These are phyloP conservation scores for Pseudomonodictys pantanalensis DNA, from an alignment of 495 filamentous ascomycete species.

Conservation along the genomic window DNA sequence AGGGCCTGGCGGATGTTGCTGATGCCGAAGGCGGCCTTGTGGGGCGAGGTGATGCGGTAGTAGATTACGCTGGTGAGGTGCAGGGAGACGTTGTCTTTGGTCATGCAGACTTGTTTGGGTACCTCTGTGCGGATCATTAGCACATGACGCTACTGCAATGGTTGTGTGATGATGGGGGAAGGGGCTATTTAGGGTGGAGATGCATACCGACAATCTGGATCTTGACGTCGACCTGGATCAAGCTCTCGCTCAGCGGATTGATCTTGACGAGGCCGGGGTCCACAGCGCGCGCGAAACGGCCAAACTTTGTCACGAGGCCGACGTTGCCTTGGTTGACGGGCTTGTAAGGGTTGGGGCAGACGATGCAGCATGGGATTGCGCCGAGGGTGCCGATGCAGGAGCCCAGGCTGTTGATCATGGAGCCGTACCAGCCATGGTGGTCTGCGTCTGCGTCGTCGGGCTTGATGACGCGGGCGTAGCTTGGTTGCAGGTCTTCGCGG, in stretches of 20 bases:
- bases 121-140: constrained; percentile 62
- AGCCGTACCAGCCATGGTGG: constrained; percentile 85
- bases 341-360: constrained; percentile 96
- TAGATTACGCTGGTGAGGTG: constrained; percentile 97
- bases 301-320: constrained; percentile 91
- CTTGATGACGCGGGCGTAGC: constrained; percentile 74
- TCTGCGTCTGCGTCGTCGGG: constrained; percentile 64
- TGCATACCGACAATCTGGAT: constrained; percentile 86
- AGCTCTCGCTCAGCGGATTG: constrained; percentile 89
- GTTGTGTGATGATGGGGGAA: not conserved
- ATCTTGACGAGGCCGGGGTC: constrained; percentile 97
- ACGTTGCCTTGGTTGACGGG: constrained; percentile 90
- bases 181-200: not conserved
- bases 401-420: constrained; percentile 79
- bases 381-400: constrained; percentile 73
- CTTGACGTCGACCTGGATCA: constrained; percentile 95
- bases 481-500: constrained; percentile 80
- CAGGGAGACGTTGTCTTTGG: constrained; percentile 96
- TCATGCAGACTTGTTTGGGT: constrained; percentile 97
- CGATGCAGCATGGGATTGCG: constrained; percentile 87
- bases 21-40: constrained; percentile 98
- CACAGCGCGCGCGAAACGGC: constrained; percentile 92
- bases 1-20: constrained; percentile 90
- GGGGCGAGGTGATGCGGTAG: constrained; percentile 92
- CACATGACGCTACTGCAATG: not conserved